phyloP scores from a whole-genome alignment of 352 stramenopile species.

The Saprolegnia diclina region DNA sequence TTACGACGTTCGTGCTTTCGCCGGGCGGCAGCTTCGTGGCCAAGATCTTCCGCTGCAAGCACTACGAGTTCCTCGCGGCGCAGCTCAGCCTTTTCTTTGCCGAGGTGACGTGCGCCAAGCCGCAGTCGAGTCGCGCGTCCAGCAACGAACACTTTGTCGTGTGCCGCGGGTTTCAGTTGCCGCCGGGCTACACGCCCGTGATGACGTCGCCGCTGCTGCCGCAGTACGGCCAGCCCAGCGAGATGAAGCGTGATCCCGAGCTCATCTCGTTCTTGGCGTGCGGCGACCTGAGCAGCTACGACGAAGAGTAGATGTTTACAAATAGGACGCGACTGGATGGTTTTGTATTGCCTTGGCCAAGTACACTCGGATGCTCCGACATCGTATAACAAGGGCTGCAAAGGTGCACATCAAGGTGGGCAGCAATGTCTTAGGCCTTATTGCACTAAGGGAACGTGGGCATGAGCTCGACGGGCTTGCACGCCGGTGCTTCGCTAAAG shows the following conservation, averaged over 20 bases:
- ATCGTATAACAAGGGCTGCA: neutral
- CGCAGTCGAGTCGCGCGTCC: slow-evolving; percentile 92
- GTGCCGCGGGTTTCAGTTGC: slow-evolving; percentile 89
- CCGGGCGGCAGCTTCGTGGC: slow-evolving; percentile 95
- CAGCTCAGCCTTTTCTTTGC: slow-evolving; percentile 96
- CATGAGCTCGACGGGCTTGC: slow-evolving; percentile 69
- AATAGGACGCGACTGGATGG: neutral
- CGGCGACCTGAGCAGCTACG: slow-evolving; percentile 90
- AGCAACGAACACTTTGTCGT: slow-evolving; percentile 97
- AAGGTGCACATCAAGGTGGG: neutral
- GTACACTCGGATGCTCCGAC: too few species aligned
- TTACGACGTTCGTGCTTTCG: slow-evolving; percentile 94
- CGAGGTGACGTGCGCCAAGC: slow-evolving; percentile 95
- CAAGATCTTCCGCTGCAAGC: slow-evolving; percentile 98
- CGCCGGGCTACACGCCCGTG: slow-evolving; percentile 68
- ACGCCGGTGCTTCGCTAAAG: slow-evolving; percentile 62
- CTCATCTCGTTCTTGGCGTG: slow-evolving; percentile 90
- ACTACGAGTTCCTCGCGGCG: slow-evolving; percentile 94
- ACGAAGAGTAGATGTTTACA: slow-evolving; percentile 53
- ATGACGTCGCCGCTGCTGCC: slow-evolving; percentile 81
- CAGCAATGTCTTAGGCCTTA: neutral
- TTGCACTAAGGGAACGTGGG: slow-evolving; percentile 50
- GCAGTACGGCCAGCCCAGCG: slow-evolving; percentile 46
- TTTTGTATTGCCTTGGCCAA: neutral
- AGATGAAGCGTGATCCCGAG: slow-evolving; percentile 47